Evolutionary conservation across 495 filamentous ascomycete species (phyloP).

Genomic region (Penicillium psychrofluorescens): DNA sequence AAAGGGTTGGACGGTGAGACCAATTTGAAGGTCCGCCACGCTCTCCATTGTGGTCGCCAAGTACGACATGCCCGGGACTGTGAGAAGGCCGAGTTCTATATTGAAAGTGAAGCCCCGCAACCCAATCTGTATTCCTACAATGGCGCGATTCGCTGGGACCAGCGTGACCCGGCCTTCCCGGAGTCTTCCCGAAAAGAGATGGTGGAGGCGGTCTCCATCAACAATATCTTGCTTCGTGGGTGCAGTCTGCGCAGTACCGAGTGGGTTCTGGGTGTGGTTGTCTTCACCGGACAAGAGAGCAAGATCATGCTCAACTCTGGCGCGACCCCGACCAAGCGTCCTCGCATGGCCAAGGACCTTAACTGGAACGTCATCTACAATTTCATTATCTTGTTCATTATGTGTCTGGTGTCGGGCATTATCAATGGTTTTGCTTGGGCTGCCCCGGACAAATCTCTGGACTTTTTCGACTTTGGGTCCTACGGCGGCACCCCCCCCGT

Average conservation of each 20-base stretch:
- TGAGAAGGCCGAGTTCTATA: constrained; percentile 74
- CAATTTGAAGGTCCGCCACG: constrained; percentile 91
- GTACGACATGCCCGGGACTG: constrained; percentile 89
- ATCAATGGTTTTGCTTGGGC: constrained; percentile 80
- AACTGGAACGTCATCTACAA: constrained; percentile 99
- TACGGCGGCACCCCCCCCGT: constrained; percentile 70
- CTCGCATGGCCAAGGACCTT: constrained; percentile 82
- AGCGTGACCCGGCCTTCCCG: constrained; percentile 56
- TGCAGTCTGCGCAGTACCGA: constrained; percentile 93
- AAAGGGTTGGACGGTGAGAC: constrained; percentile 98
- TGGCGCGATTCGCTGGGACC: constrained; percentile 79
- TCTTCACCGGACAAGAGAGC: constrained; percentile 94
- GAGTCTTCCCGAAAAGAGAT: constrained; percentile 59
- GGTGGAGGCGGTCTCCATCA: constrained; percentile 89
- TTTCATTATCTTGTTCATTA: constrained; percentile 79
- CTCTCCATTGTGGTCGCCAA: constrained; percentile 74
- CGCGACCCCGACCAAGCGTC: constrained; percentile 90
- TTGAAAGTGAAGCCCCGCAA: constrained; percentile 89
- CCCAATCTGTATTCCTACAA: constrained; percentile 92
- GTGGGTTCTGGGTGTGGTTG: constrained; percentile 91
- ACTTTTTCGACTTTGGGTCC: constrained; percentile 82
- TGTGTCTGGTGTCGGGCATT: constrained; percentile 83
- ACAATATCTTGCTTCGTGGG: constrained; percentile 89
- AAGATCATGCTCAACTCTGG: constrained; percentile 99
- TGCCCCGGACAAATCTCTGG: constrained; percentile 61